Conservation (phyloP, 768 basidiomycete genomes). For the Mycena alexandri region DNA sequence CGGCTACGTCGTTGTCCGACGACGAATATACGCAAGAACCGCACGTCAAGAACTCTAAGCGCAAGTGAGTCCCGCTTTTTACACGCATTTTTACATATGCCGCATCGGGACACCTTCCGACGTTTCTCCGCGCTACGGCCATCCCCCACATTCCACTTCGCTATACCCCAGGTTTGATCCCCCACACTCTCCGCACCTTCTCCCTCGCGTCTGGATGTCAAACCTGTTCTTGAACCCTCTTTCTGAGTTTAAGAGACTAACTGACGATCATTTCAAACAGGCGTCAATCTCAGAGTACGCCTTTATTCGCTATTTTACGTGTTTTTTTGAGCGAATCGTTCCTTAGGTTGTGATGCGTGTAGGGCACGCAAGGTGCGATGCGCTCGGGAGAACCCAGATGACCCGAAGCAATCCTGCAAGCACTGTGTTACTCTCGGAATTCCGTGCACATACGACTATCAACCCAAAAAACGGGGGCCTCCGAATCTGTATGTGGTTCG, state of each 20-base stretch:
- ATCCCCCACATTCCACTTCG: constrained; percentile 41
- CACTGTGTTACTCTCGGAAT: constrained; percentile 88
- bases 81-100: no score
- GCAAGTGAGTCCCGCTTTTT: constrained; percentile 78
- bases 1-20: constrained; percentile 76
- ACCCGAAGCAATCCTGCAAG: constrained; percentile 85
- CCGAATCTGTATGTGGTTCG: constrained; percentile 81
- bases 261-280: constrained; percentile 59
- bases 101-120: constrained; percentile 59
- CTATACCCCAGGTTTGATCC: constrained; percentile 47
- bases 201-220: constrained; percentile 43
- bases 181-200: constrained; percentile 56
- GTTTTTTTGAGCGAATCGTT: constrained; percentile 36
- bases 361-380: constrained; percentile 90
- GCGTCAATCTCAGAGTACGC: constrained; percentile 88
- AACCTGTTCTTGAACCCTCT: constrained; percentile 41
- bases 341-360: constrained; percentile 86
- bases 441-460: constrained; percentile 91
- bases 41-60: constrained; percentile 71
- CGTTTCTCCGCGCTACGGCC: constrained; percentile 64
- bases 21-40: constrained; percentile 68
- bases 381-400: constrained; percentile 82
- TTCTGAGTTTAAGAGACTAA: constrained; percentile 38
- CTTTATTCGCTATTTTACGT: constrained; percentile 35
- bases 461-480: constrained; percentile 93